Evolutionary conservation across 345 rosid genomes (phyloP), one percentile per base, ranked within the genome.

Genomic region (Salix arbutifolia): DNA sequence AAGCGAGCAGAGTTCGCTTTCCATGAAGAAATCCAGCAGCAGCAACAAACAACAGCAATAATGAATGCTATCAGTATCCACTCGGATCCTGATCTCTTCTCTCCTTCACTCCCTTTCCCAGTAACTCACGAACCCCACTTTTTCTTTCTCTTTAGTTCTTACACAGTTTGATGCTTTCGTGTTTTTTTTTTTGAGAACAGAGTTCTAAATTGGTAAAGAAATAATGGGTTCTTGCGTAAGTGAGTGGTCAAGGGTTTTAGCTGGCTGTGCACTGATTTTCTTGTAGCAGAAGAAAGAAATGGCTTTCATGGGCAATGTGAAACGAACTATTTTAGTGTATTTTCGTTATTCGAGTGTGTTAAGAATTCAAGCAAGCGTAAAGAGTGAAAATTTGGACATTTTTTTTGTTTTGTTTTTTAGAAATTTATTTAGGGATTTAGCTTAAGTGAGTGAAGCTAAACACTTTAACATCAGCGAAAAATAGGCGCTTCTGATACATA

Each of bases 71-170:
- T 85, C 75, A 64, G 88, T 62, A 74, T 89, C 75, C 92, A 77
- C 53, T 86, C 85, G 83, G 97, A 91, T 64, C 93, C 97, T 17
- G 90, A 91, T 28, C 88, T 92, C 92, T 46, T 81, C 87, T 83
- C 93, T 91, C 73, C 86, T 92, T 42, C 98, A 85, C 82, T 81
- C 92, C 68, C 88, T 88, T 78, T 87, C 90, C 69, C 89, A 91
- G 99, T 93, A 87, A 79, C 44, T 68, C 30, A 13, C 67, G 37
- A 72, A 18, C 68, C 70, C 72, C 73, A 44, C 35, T 44, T 19
- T 26, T 21, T 68, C 13, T 68, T 28, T 37, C 30, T 37, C 17
- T 23, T 44, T 68, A n/a, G 10, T 23, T 68, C 10, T 44, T 40
- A 25, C 44, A 11, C 50, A 40, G 5, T 5, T 68, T 26, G 28